Evolutionary conservation across 805 yeast species (phyloP), one percentile per base, ranked within the genome.

Genomic region (Nakazawaea molendinolei): DNA sequence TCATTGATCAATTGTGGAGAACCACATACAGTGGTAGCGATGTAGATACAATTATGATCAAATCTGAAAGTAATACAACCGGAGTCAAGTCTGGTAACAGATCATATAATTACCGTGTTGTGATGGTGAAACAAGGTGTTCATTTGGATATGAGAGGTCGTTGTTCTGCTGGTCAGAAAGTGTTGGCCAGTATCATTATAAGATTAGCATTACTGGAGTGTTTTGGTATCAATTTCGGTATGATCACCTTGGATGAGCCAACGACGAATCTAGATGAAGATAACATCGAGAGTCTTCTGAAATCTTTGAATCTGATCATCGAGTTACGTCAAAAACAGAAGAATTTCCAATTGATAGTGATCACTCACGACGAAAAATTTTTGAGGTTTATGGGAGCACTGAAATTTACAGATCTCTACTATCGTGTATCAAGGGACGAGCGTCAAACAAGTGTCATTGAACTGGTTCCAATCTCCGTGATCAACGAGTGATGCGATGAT

Each of bases 111-210:
- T 90, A 90, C 52, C 67, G 97, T 25, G 97, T 92, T 14, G 95
- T 89, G 16, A 92, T 92, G 98, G 78, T 79, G 41, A 92, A 92
- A 54, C 86, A 83, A 50, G 90, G 84, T 41, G 83, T 79, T 1
- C 97, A 92, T 55, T 63, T 92, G 32, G 99, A 92, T 53, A 92
- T 92, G 99, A 72, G 99, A 43, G 99, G 98, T 0, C 64, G 98
- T 40, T 92, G 99, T 55, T 86, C 96, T 2, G 97, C 98, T 0
- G 99, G 99, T 0, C 99, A 92, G 57, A 86, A 87, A 50, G 97
- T 92, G 4, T 60, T 92, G 31, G 96, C 97, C 0, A 81, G 94
- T 26, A 89, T 92, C 32, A 77, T 92, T 22, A 90, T 92, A 39
- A 68, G 99, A 38, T 61, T 92, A 38, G 96, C 97, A 0, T 63